A percentile compares a stretch with the other conserved stretches of the same genome.
These are phyloP conservation scores for Oryza longistaminata DNA, from an alignment of 176 grass and related monocot genomes.

Conservation along the genomic window DNA sequence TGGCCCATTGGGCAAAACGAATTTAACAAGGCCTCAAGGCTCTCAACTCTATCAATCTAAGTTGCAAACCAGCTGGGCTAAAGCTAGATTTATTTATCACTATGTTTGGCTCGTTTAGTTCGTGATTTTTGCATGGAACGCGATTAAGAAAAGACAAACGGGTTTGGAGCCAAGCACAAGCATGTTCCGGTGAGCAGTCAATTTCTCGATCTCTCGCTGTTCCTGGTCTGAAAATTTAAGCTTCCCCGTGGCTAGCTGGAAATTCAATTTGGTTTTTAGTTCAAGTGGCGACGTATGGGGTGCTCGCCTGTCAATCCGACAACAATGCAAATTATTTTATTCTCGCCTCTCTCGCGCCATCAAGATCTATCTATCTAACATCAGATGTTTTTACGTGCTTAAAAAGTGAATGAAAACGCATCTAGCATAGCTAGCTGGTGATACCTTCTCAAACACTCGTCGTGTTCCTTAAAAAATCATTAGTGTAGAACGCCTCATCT, in stretches of 20 bases:
- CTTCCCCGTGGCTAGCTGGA: slow-evolving; percentile 22
- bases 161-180: not conserved
- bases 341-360: not conserved
- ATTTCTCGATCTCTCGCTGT: slow-evolving; percentile 10
- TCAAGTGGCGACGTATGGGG: not conserved
- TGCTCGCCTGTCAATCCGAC: slow-evolving; percentile 17
- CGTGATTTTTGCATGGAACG: not conserved
- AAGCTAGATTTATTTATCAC: no score
- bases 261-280: not conserved
- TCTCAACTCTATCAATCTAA: no score
- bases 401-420: not conserved
- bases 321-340: not conserved
- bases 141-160: not conserved
- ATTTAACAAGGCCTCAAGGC: not conserved
- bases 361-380: not conserved
- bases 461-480: not conserved
- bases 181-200: slow-evolving; percentile 26
- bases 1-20: not conserved
- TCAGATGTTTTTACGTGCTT: not conserved
- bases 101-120: not conserved
- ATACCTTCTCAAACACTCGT: not conserved
- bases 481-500: not conserved
- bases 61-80: no score
- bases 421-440: not conserved
- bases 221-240: not conserved